Evolutionary conservation across 805 yeast genomes (phyloP).

Genomic region (Saturnispora silvae): DNA sequence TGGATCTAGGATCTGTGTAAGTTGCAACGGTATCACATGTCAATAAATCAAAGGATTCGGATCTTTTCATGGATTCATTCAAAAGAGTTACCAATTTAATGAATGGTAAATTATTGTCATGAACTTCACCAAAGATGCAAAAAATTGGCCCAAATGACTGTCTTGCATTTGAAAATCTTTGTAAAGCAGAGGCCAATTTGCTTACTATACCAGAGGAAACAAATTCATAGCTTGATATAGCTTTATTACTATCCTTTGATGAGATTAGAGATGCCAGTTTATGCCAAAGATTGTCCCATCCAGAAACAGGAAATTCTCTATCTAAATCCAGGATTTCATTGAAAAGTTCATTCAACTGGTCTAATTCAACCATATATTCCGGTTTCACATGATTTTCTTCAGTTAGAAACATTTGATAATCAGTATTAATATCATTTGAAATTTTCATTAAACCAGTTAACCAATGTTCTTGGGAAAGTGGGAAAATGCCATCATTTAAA

Average conservation of each 20-base stretch:
- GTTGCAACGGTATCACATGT: slow-evolving; percentile 22
- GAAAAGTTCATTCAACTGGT: slow-evolving; percentile 8
- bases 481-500: slow-evolving; percentile 15
- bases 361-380: background rate
- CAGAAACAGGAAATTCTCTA: slow-evolving; percentile 16
- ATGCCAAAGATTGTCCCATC: slow-evolving; percentile 29
- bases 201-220: slow-evolving; percentile 56
- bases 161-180: slow-evolving; percentile 25
- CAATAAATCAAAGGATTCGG: slow-evolving; percentile 62
- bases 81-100: slow-evolving; percentile 42
- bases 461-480: slow-evolving; percentile 5
- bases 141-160: slow-evolving; percentile 31
- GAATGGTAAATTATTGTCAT: slow-evolving; percentile 26
- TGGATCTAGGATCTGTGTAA: slow-evolving; percentile 17
- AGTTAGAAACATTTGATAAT: background rate
- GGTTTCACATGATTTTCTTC: background rate
- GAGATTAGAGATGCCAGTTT: slow-evolving; percentile 20
- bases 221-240: slow-evolving; percentile 65
- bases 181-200: slow-evolving; percentile 29
- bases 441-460: background rate
- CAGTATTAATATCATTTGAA: slow-evolving; percentile 3
- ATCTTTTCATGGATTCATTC: slow-evolving; percentile 64
- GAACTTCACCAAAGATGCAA: slow-evolving; percentile 28
- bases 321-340: background rate
- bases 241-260: slow-evolving; percentile 2